Base-by-base conservation (phyloP, 768 basidiomycete genomes). In the Suillus spraguei region DNA sequence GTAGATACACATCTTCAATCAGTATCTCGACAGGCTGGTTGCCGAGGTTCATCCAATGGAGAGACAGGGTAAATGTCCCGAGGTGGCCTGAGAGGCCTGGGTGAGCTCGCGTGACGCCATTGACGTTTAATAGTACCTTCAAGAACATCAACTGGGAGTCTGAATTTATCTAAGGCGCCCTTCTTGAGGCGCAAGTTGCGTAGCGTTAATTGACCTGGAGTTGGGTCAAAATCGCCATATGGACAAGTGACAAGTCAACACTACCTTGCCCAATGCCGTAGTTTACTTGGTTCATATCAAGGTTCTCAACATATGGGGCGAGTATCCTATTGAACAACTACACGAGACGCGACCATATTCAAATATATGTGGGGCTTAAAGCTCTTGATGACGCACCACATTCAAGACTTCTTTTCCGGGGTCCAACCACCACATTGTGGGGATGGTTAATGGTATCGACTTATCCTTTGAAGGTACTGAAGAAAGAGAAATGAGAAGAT, bases 231-330 rank as follows among this genome's bases (percentile, higher is more conserved):
- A 64, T 66, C 41, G 42, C 28, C 16, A 33, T 56, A 60, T 17
- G 36, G 50, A 0, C 41, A 59, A 65, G 56, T 46, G 24, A 20
- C 46, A 44, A 32, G 52, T 36, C 39, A 10, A 24, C 61, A 74
- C 65, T 73, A 85, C 94, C 95, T 82, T 92, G 90, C 63, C 85
- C 91, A 67, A 97, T 91, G 17, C 93, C 95, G 81, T 97, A 90
- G 72, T 95, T 95, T 56, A 99, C 91, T 76, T 96, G 94, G 73
- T 94, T 91, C 74, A 95, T 85, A 76, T 98, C 95, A 74, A 99
- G 79, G 72, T 98, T 97, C 80, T 95, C 94, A 67, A 98, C 91
- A 84, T 98, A 98, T 0, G 94, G 95, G 33, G 93, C 92, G 58
- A 97, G 87, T 66, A 95, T 91, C 67, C 91, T 87, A 75, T 96